These are phyloP conservation scores for Candida chauliodis DNA, from an alignment of 805 yeast genomes.

Conservation along the genomic window DNA sequence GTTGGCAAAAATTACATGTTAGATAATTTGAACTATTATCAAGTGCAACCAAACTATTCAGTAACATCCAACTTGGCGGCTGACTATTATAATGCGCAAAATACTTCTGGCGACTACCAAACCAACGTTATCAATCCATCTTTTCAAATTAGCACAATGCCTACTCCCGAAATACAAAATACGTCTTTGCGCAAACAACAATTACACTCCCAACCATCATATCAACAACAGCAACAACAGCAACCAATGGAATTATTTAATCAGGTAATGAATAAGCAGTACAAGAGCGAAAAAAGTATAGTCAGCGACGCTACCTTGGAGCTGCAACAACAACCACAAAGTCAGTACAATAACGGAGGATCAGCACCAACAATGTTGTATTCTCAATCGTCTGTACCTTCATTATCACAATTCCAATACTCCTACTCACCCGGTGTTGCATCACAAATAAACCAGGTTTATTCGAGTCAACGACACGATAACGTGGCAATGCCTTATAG, in stretches of 20 bases:
- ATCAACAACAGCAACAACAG: conserved; percentile 7
- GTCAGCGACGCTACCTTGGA: neutral
- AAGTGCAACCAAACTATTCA: conserved; percentile 2
- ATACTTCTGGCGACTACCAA: conserved; percentile 1
- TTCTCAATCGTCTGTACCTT: conserved; percentile 6
- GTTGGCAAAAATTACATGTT: conserved; percentile 5
- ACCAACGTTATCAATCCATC: conserved; percentile 3
- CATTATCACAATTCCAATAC: conserved; percentile 7
- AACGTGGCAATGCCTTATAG: neutral
- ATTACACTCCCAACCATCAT: conserved; percentile 6
- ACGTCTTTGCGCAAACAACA: conserved; percentile 1
- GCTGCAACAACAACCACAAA: conserved; percentile 2
- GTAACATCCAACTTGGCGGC: neutral
- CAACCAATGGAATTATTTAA: conserved; percentile 6
- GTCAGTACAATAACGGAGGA: neutral
- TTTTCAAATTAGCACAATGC: conserved; percentile 6
- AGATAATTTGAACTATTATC: conserved; percentile 6
- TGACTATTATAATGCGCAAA: conserved; percentile 5
- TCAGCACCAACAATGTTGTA: conserved; percentile 5
- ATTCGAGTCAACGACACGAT: conserved; percentile 7
- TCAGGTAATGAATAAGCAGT: conserved; percentile 1
- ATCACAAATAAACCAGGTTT: conserved; percentile 1
- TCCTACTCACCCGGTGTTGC: conserved; percentile 6
- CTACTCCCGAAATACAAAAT: conserved; percentile 2
- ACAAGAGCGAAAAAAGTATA: neutral